Evolutionary conservation across 371 early-diverging fungal genomes (phyloP), one percentile per base, ranked within the genome.

Genomic region (Mortierella sp.): DNA sequence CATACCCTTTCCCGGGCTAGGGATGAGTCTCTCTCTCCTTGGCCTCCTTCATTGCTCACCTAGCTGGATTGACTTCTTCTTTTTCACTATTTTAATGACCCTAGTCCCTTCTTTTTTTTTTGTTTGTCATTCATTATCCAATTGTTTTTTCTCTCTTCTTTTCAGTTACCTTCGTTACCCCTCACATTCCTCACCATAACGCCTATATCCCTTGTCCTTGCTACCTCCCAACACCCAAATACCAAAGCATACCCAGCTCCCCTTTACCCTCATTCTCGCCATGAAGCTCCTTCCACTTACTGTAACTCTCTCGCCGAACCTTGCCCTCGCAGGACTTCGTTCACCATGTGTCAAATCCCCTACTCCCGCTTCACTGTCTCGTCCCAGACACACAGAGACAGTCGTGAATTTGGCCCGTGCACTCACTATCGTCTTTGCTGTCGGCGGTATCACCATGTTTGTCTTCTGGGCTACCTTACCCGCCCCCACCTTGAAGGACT

Each of bases 321-420:
- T 70, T 16, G 48, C 71, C 2, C 50, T 79, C 21, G 57, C 73
- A 24, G 70, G 58, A 1, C 42, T 74, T 48, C 75, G 71, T 4
- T 84, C 85, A 28, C 85, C 85, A 77, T 84, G 85, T 42, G 77
- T 77, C 47, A 84, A 76, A 50, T 84, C 85, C 10, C 81, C 85
- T 24, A 84, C 85, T 1, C 85, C 85, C 19, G 85, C 85, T 8
- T 81, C 85, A 28, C 70, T 84, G 28, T 58, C 48, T 6, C 79
- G 75, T 11, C 79, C 85, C 34, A 76, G 79, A 5, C 76, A 77
- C 11, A 74, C 81, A 57, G 79, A 74, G 52, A 78, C 72, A 0
- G 72, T 81, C 42, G 21, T 84, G 57, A 81, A 72, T 52, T 44
- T 84, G 16, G 63, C 77, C 10, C 81, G 81, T 21, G 85, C 81